Evolutionary conservation across 2,329 filamentous ascomycete species (phyloP).

Genomic region (Tolypocladium amazonense): DNA sequence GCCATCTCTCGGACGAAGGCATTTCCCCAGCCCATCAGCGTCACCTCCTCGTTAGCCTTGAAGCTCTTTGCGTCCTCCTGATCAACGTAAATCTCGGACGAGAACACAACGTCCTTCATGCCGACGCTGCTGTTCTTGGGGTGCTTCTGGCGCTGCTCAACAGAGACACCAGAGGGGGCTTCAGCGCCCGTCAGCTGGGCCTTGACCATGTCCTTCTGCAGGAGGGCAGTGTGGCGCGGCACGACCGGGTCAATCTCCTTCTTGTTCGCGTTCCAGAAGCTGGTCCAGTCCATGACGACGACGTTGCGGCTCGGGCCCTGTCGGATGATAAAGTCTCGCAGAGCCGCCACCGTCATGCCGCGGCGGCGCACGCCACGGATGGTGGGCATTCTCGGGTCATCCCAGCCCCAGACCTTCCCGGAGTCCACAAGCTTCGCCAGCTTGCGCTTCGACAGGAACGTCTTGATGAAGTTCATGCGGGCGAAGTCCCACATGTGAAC

Average conservation of each 20-base stretch:
- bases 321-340: constrained; percentile 75
- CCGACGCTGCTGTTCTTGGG: constrained; percentile 81
- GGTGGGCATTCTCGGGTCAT: constrained; percentile 79
- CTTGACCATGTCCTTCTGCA: constrained; percentile 59
- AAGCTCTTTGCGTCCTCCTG: constrained; percentile 79
- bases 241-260: constrained; percentile 72
- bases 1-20: constrained; percentile 64
- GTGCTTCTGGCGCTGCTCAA: constrained; percentile 75
- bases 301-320: constrained; percentile 79
- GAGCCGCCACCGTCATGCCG: constrained; percentile 68
- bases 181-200: constrained; percentile 60
- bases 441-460: constrained; percentile 78
- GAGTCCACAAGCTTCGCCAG: constrained; percentile 72
- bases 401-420: constrained; percentile 72
- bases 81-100: constrained; percentile 66
- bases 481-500: constrained; percentile 83
- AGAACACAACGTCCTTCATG: constrained; percentile 75
- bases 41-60: constrained; percentile 80
- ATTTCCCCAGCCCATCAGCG: constrained; percentile 95
- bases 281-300: constrained; percentile 73
- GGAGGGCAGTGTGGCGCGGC: constrained; percentile 63
- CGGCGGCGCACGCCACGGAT: constrained; percentile 69
- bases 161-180: constrained; percentile 49
- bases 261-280: constrained; percentile 66
- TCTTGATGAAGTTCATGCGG: constrained; percentile 74